Percentiles rank a stretch among this genome's conserved stretches.
Evolutionary conservation across 495 filamentous ascomycete genomes (phyloP).

Genomic region (Annulohypoxylon stygium): DNA sequence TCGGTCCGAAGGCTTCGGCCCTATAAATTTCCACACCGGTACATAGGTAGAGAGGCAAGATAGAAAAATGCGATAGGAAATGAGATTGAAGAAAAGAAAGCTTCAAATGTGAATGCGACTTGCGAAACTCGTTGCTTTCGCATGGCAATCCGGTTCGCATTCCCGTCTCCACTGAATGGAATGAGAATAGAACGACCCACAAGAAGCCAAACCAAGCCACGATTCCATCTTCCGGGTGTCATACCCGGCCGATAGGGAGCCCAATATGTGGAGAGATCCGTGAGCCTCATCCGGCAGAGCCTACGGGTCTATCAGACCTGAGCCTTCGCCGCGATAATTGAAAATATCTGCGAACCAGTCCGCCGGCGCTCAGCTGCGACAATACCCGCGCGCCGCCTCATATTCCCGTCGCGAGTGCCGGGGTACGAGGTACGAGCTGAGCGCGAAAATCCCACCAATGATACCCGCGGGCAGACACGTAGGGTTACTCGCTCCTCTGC

Average conservation of each 20-base stretch:
- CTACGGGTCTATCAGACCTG: slow-evolving; percentile 14
- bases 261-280: background rate
- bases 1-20: slow-evolving; percentile 44
- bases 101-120: background rate
- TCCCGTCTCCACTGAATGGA: background rate
- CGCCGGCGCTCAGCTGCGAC: slow-evolving; percentile 34
- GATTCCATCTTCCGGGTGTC: slow-evolving; percentile 30
- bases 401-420: slow-evolving; percentile 1
- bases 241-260: slow-evolving; percentile 11
- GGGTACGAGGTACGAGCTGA: slow-evolving; percentile 8
- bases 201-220: background rate
- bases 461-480: background rate
- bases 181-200: background rate
- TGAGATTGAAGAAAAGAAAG: background rate
- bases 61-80: background rate
- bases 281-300: background rate
- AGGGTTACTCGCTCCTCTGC: slow-evolving; percentile 16
- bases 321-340: slow-evolving; percentile 14
- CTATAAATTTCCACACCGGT: slow-evolving; percentile 18
- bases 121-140: slow-evolving; percentile 3
- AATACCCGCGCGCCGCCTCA: slow-evolving; percentile 7
- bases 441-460: slow-evolving; percentile 21
- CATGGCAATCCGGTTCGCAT: slow-evolving; percentile 17
- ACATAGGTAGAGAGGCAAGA: background rate
- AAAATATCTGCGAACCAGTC: slow-evolving; percentile 19